Evolutionary conservation across 2,329 filamentous ascomycete genomes (phyloP), one percentile per base, ranked within the genome.

Genomic region (Boeremia lycopersici): DNA sequence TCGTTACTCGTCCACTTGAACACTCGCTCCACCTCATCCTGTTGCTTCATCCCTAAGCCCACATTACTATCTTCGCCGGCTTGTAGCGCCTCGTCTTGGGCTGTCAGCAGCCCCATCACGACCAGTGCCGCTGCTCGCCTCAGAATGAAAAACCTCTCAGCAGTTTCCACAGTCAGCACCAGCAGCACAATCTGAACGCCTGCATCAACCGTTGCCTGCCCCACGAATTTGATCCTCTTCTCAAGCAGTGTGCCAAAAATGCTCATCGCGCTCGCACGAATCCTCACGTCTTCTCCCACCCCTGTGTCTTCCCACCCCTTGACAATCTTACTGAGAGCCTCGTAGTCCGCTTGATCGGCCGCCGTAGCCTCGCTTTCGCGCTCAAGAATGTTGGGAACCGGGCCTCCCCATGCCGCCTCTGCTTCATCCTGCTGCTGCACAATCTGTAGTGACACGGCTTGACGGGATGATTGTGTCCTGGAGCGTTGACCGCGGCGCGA

Each of bases 231-330:
- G 0, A 84, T 69, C 19, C 66, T 58, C 1, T 84, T 82, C 25
- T 90, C 87, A 25, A 90, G 72, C 0, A 80, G 79, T 1, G 76
- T 75, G 0, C 83, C 82, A 38, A 91, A 78, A 41, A 91, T 81
- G 4, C 87, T 88, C 6, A 92, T 71, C 4, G 88, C 86, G 19
- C 88, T 90, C 12, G 87, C 77, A 1, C 89, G 84, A 61, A 92
- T 82, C 4, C 89, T 81, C 11, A 90, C 78, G 65, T 91, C 89
- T 69, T 91, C 89, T 54, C 81, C 81, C 0, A 73, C 56, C 0
- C 86, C 87, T 51, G 84, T 86, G 57, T 86, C 82, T 60, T 87
- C 82, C 89, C 89, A 91, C 0, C 86, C 87, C 12, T 81, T 76
- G 0, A 90, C 78, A 55, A 91, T 89, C 54, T 81, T 41, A 82